phyloP scores from a whole-genome alignment of 2,329 filamentous ascomycete species.

The Pseudocercospora vitis region DNA sequence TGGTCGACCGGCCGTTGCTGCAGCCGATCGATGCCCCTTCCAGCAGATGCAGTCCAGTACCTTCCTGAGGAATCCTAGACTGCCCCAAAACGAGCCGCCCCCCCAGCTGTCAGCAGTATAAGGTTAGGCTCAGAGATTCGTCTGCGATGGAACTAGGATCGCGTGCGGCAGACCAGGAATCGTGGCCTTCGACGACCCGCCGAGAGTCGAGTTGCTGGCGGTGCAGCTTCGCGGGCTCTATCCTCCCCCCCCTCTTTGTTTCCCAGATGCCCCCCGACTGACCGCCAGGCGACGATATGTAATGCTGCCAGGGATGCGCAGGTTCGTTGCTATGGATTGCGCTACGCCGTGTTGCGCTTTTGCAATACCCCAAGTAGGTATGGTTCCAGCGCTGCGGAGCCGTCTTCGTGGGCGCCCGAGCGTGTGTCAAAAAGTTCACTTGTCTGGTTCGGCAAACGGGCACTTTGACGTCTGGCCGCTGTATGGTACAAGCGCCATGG shows the following conservation, averaged over 20 bases:
- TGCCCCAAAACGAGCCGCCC: not conserved
- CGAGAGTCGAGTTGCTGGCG: constrained; percentile 8
- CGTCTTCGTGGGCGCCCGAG: constrained; percentile 21
- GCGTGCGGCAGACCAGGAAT: constrained; percentile 15
- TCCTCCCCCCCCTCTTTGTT: constrained; percentile 1
- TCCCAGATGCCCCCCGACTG: constrained; percentile 1
- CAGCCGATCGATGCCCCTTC: constrained; percentile 5
- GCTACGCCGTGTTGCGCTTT: constrained; percentile 11
- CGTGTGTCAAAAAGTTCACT: constrained; percentile 30
- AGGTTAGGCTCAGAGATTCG: constrained; percentile 22
- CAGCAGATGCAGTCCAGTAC: constrained; percentile 5
- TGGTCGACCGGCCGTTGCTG: constrained; percentile 4
- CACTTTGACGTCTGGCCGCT: constrained; percentile 22
- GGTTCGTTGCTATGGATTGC: constrained; percentile 9
- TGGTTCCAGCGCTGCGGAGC: constrained; percentile 18
- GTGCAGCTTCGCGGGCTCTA: not conserved
- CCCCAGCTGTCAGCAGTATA: constrained; percentile 24
- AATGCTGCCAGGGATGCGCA: constrained; percentile 8
- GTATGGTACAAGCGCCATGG: constrained; percentile 25
- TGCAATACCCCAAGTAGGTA: constrained; percentile 26
- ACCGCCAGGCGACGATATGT: not conserved
- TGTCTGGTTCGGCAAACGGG: constrained; percentile 22
- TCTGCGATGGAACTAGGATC: constrained; percentile 14
- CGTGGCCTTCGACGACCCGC: constrained; percentile 16
- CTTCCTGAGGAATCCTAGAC: not conserved